Evolutionary conservation across 805 yeast species (phyloP).

Genomic region (Sugiyamaella qingdaonensis): DNA sequence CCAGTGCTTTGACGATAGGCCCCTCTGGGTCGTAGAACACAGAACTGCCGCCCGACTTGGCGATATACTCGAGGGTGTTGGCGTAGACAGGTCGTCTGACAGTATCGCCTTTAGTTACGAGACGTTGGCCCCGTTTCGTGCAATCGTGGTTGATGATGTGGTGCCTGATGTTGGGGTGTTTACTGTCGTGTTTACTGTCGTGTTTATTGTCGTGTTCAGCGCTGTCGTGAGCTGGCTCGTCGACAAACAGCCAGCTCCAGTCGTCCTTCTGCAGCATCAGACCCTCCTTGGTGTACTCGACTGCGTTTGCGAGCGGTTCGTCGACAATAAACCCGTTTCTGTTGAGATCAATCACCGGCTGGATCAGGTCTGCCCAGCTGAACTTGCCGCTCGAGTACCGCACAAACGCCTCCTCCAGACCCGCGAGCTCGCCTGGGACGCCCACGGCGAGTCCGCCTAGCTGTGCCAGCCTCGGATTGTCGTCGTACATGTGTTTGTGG

Average conservation of each 20-base stretch:
- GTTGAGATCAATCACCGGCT: constrained; percentile 69
- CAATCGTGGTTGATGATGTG: too few relatives aligned
- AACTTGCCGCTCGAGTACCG: constrained; percentile 68
- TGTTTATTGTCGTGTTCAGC: too few relatives aligned
- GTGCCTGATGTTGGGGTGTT: too few relatives aligned
- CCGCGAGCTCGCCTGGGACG: constrained; percentile 88
- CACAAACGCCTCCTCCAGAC: constrained; percentile 58
- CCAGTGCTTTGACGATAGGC: constrained; percentile 61
- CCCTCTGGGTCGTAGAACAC: constrained; percentile 83
- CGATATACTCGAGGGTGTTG: constrained; percentile 60
- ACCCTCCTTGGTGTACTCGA: constrained; percentile 37
- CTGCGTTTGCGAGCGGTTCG: constrained; percentile 42
- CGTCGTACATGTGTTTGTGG: constrained; percentile 59
- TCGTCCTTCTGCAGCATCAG: constrained; percentile 22
- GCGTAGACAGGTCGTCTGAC: constrained; percentile 61
- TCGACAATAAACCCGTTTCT: constrained; percentile 59
- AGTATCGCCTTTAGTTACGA: constrained; percentile 61
- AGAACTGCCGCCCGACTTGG: constrained; percentile 69
- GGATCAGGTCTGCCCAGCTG: constrained; percentile 66
- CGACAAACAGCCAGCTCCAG: constrained; percentile 31
- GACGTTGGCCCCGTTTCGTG: too few relatives aligned
- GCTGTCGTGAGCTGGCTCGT: constrained; percentile 14
- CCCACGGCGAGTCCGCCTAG: constrained; percentile 87
- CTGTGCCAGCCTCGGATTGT: constrained; percentile 46
- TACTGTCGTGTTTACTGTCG: too few relatives aligned